Base-by-base conservation (phyloP, 2,329 filamentous ascomycete genomes). In the Colletotrichum sansevieriae region DNA sequence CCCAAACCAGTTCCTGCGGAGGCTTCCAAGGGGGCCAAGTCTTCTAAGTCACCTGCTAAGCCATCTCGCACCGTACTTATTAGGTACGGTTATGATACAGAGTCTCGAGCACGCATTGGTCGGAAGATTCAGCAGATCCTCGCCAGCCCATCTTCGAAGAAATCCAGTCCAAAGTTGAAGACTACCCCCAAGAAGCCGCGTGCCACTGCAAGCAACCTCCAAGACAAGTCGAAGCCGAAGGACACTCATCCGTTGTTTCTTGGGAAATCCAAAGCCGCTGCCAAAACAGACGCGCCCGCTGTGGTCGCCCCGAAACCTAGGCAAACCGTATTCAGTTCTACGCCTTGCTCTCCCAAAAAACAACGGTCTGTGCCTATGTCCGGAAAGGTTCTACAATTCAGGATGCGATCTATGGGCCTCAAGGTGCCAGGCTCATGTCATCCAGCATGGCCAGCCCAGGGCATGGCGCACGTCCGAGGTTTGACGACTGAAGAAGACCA, bases 381-480 rank as follows among this genome's bases (percentile, higher is more conserved):
- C 3, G 77, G 74, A 13, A 79, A 78, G 20, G 66, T 80, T 15
- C 80, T 83, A 0, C 78, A 81, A 12, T 84, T 86, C 68, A 83
- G 85, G 3, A 74, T 77, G 29, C 84, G 79, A 63, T 81, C 82
- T 4, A 73, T 77, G 3, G 82, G 81, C 0, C 74, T 88, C 4
- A 93, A 88, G 73, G 83, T 91, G n/a, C 88, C 90, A 0, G 92
- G 91, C 2, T 84, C 90, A 9, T 81, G 83, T 70, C 84, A 92
- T 62, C 87, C 92, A 3, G 83, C 88, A n/a, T 96, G 92, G 91
- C 93, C 93, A 43, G 85, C 87, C 56, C 84, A 85, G 71, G 91
- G 83, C 7, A 88, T 88, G 75, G 79, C 84, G 1, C 92, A 94
- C 76, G 79, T 94, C 47, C 86, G 90, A 63, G 89, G 86, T 6